Conservation (phyloP, 192 early-diverging fungal species). For the Kappamyces sp. region DNA sequence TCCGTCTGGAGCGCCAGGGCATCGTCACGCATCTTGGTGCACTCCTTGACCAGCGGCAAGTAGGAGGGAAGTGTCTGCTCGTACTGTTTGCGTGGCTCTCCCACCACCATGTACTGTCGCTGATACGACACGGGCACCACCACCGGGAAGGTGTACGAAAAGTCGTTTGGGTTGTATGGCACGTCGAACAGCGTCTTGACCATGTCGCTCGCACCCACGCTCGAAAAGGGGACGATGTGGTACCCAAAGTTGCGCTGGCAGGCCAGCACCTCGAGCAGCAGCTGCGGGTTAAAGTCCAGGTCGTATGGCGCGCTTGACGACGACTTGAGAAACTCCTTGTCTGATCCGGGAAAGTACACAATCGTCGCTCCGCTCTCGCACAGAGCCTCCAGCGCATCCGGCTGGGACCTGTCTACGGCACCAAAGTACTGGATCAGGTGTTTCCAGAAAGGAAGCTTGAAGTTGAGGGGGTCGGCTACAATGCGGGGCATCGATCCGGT, state of each 20-base stretch:
- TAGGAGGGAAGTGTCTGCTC: neutral
- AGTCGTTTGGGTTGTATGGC: constrained; percentile 7
- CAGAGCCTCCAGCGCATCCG: neutral
- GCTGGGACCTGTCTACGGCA: constrained; percentile 15
- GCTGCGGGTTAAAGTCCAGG: constrained; percentile 10
- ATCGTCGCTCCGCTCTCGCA: constrained; percentile 12
- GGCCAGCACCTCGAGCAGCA: neutral
- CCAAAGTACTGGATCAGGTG: constrained; percentile 33
- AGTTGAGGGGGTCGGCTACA: neutral
- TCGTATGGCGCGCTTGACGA: neutral
- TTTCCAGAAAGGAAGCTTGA: constrained; percentile 21
- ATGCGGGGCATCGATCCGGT: neutral
- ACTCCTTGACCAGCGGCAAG: constrained; percentile 1
- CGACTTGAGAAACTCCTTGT: constrained; percentile 12
- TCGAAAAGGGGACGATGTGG: constrained; percentile 20
- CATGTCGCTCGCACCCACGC: constrained; percentile 27
- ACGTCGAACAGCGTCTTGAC: constrained; percentile 13
- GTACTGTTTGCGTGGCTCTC: neutral
- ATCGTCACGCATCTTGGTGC: constrained; percentile 5
- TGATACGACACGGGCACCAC: constrained; percentile 26
- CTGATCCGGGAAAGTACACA: constrained; percentile 16
- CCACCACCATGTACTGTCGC: constrained; percentile 25
- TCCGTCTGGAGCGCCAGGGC: neutral
- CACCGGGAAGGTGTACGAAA: constrained; percentile 14
- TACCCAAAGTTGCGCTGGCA: constrained; percentile 4